phyloP scores from a whole-genome alignment of 768 basidiomycete genomes.

The Tulasnella sp. region DNA sequence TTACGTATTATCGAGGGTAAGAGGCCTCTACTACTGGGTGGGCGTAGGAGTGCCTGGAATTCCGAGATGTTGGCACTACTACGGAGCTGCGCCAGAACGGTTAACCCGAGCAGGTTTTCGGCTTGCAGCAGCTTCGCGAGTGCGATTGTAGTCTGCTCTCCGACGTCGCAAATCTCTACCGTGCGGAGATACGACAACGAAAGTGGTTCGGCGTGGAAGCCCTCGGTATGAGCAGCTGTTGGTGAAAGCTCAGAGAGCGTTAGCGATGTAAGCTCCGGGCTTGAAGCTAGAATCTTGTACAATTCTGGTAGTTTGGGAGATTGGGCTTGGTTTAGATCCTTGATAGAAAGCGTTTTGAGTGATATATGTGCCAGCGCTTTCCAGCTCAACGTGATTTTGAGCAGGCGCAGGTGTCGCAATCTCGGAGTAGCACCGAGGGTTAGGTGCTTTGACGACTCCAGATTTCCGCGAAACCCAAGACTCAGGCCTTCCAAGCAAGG shows the following conservation, averaged over 20 bases:
- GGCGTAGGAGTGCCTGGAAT: not conserved
- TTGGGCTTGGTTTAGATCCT: not conserved
- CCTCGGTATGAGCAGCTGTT: not conserved
- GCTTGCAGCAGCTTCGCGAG: not conserved
- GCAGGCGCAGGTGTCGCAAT: not conserved
- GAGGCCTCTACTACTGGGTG: not conserved
- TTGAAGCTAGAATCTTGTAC: slow-evolving; percentile 1
- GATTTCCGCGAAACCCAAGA: not conserved
- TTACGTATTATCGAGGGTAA: not conserved
- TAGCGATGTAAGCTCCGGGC: too few relatives aligned
- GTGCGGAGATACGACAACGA: not conserved
- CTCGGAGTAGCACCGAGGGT: not conserved
- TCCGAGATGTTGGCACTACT: not conserved
- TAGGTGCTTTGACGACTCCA: not conserved
- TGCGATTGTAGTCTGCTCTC: not conserved
- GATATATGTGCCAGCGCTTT: not conserved
- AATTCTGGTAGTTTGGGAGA: not conserved
- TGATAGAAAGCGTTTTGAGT: not conserved
- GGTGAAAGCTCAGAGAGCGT: not conserved
- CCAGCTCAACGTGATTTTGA: not conserved
- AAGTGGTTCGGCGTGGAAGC: not conserved
- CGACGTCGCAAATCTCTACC: not conserved
- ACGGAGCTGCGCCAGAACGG: not conserved
- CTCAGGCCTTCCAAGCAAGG: not conserved
- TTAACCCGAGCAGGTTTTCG: not conserved